A percentile compares a stretch with the other conserved stretches of the same genome.
These are phyloP conservation scores for Corinectria fuckeliana DNA, from an alignment of 2,329 filamentous ascomycete genomes.

Conservation along the genomic window DNA sequence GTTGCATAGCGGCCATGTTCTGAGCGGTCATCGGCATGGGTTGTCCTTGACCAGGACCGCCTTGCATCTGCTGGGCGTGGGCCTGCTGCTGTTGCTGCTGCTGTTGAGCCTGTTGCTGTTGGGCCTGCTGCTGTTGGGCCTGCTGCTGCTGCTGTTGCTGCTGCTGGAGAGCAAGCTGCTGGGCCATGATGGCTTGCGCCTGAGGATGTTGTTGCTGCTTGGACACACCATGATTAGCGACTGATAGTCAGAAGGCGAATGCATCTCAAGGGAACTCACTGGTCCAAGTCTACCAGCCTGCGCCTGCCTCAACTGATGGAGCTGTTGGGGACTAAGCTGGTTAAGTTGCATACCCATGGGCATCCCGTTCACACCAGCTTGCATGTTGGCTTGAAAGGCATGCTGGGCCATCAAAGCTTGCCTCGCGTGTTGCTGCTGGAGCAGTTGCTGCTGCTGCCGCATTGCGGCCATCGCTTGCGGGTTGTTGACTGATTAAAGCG, in stretches of 20 bases:
- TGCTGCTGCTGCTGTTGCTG: constrained; percentile 47
- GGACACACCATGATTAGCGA: constrained; percentile 22
- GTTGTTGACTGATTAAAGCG: constrained; percentile 42
- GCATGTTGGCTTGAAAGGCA: constrained; percentile 59
- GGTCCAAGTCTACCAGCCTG: constrained; percentile 48
- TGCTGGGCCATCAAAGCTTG: constrained; percentile 63
- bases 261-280: constrained; percentile 42
- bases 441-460: constrained; percentile 63
- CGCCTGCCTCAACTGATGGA: constrained; percentile 55
- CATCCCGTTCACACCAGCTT: constrained; percentile 51
- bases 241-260: background rate
- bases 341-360: constrained; percentile 62
- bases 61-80: constrained; percentile 49
- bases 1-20: constrained; percentile 53
- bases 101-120: constrained; percentile 46
- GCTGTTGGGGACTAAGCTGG: constrained; percentile 58
- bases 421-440: constrained; percentile 62
- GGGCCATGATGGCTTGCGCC: constrained; percentile 50
- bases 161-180: constrained; percentile 48
- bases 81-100: constrained; percentile 42
- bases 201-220: constrained; percentile 43
- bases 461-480: constrained; percentile 49
- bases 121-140: constrained; percentile 42
- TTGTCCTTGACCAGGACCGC: constrained; percentile 53
- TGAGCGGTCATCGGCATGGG: constrained; percentile 56